A percentile compares a stretch with the other conserved stretches of the same genome.
Evolutionary conservation across 1,284 basidiomycete genomes (phyloP).

Genomic region (Leccinum griseonigrum): DNA sequence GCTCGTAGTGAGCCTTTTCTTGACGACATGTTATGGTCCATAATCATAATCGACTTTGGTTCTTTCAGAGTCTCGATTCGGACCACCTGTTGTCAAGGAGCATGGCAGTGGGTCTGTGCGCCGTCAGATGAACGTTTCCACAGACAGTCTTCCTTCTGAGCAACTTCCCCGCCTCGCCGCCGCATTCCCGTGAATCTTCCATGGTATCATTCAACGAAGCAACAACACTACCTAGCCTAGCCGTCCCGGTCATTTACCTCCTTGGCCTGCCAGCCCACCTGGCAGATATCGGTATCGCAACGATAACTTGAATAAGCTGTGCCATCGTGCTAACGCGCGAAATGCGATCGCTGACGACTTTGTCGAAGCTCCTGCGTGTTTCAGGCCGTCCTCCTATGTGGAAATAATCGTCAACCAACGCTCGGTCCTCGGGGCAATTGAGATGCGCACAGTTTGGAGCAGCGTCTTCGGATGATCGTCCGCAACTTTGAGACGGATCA

Average conservation of each 20-base stretch:
- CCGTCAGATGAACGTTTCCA: conserved; percentile 10
- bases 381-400: conserved; percentile 7
- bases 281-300: conserved; percentile 10
- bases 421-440: conserved; percentile 9
- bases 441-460: conserved; percentile 6
- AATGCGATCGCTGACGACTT: conserved; percentile 8
- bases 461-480: conserved; percentile 6
- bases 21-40: background rate
- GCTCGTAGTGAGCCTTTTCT: conserved; percentile 15
- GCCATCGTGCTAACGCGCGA: background rate
- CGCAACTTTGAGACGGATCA: conserved; percentile 12
- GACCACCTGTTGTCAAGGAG: conserved; percentile 30
- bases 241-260: conserved; percentile 24
- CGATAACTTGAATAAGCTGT: background rate
- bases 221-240: background rate
- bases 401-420: conserved; percentile 9
- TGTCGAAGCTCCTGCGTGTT: conserved; percentile 7
- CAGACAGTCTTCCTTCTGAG: conserved; percentile 18
- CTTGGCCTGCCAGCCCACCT: conserved; percentile 21
- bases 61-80: conserved; percentile 31
- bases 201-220: conserved; percentile 18
- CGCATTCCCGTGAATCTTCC: conserved; percentile 34
- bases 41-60: background rate
- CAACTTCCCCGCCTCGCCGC: conserved; percentile 21
- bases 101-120: conserved; percentile 7